Base-by-base conservation (phyloP, 1,284 basidiomycete species). In the Somion occarium region DNA sequence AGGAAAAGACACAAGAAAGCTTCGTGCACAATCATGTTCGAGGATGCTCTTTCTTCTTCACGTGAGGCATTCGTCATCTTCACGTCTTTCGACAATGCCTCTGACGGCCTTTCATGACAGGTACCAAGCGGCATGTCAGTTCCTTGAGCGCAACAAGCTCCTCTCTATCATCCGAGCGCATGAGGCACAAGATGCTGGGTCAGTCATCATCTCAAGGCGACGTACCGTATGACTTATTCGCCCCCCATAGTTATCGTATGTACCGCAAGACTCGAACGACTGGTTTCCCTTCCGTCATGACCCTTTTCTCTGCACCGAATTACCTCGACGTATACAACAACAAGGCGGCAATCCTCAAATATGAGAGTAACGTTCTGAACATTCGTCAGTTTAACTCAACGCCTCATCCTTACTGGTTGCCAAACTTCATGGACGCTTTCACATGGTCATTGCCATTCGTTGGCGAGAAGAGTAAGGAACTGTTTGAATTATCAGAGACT, bases 371-470 rank as follows among this genome's bases (percentile, higher is more conserved):
- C 65, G 93, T 96, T 46, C 90, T 97, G 85, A 97, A 97, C 66
- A 93, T 93, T 61, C 82, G 88, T 42, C 93, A 97, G 68, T 97
- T 96, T 76, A 97, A 96, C 71, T 93, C 89, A 66, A 94, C 90
- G 3, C 93, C 93, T 13, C 93, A 97, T 67, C 93, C 93, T 3
- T 97, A 97, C 64, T 89, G 86, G 85, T 73, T 99, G 38, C 96
- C 96, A 2, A 99, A 98, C 73, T 98, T 98, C 62, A 98, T 98
- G 91, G 93, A 99, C 66, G 96, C 92, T 37, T 99, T 99, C 69
- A 98, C 96, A 1, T 99, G 97, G 97, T 93, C 90, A 77, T 72
- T 99, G 59, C 97, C 96, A 0, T 99, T 99, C 65, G 97, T 99
- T 2, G 96, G 93, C 53, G 94, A 97, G 69, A 97, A 97, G 74